Evolutionary conservation across 2,329 filamentous ascomycete genomes (phyloP).

Genomic region (Epichloe uncinata): DNA sequence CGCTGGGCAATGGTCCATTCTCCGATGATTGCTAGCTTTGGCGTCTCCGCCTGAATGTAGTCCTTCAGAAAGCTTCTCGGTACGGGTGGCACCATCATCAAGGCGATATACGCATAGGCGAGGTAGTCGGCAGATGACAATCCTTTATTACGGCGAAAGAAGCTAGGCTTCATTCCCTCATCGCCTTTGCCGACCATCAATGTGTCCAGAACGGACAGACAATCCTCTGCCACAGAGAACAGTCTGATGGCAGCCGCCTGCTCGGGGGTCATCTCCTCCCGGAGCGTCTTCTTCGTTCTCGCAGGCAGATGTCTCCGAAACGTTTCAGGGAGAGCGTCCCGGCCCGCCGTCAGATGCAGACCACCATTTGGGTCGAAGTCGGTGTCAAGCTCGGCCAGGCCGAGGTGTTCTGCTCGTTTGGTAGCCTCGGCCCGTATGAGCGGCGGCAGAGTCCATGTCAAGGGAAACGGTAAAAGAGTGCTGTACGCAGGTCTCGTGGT

Average conservation of each 20-base stretch:
- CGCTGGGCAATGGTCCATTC: conserved; percentile 7
- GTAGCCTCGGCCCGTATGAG: conserved; percentile 58
- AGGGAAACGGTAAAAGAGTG: conserved; percentile 66
- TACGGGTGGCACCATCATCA: conserved; percentile 47
- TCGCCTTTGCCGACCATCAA: conserved; percentile 23
- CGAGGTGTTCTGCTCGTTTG: conserved; percentile 54
- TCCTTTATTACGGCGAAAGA: conserved; percentile 14
- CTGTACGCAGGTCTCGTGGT: conserved; percentile 72
- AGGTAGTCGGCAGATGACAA: conserved; percentile 56
- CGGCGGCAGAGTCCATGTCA: conserved; percentile 76
- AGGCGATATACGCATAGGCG: conserved; percentile 62
- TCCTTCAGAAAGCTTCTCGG: conserved; percentile 29
- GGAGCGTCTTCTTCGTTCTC: conserved; percentile 41
- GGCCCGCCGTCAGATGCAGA: conserved; percentile 23
- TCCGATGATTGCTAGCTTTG: conserved; percentile 19
- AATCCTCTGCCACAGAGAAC: conserved; percentile 55
- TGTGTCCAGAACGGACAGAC: conserved; percentile 57
- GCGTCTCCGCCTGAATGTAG: conserved; percentile 23
- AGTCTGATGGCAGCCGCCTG: conserved; percentile 64
- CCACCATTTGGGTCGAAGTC: conserved; percentile 32
- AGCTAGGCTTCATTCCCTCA: conserved; percentile 16
- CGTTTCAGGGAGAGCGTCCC: conserved; percentile 25
- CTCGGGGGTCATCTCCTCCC: conserved; percentile 52
- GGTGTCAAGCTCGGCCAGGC: conserved; percentile 54
- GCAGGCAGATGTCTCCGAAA: conserved; percentile 25